Evolutionary conservation across 345 rosid genomes (phyloP).

Genomic region (Acer yangbiense): DNA sequence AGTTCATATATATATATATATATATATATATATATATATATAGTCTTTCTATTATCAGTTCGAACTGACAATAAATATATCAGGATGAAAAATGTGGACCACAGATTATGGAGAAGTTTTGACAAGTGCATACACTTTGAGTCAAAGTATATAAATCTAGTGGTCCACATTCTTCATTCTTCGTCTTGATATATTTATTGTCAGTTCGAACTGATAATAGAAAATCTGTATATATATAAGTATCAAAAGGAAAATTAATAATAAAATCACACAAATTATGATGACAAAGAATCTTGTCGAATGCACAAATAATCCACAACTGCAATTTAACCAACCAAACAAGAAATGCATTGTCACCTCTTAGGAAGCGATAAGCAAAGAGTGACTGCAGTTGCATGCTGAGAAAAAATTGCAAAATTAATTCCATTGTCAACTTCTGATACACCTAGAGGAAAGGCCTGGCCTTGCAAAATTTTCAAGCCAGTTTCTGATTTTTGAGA

Average conservation of each 20-base stretch:
- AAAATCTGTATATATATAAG: too few species aligned
- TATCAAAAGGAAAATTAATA: neutral
- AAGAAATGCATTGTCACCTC: conserved; percentile 41
- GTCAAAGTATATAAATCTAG: too few species aligned
- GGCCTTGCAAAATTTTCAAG: conserved; percentile 62
- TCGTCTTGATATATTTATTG: too few species aligned
- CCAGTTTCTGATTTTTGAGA: conserved; percentile 40
- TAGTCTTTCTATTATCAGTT: too few species aligned
- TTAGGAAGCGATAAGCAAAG: conserved; percentile 74
- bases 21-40: too few species aligned
- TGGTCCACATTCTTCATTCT: too few species aligned
- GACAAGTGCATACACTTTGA: too few species aligned
- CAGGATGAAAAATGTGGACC: too few species aligned
- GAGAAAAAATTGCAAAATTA: conserved; percentile 86
- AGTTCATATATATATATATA: too few species aligned
- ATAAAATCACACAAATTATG: neutral
- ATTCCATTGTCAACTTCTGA: conserved; percentile 75
- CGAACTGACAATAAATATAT: too few species aligned
- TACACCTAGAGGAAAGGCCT: conserved; percentile 77
- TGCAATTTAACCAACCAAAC: neutral
- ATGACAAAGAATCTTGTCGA: neutral
- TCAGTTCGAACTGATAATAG: too few species aligned
- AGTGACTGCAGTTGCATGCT: conserved; percentile 76
- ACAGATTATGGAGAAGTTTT: too few species aligned
- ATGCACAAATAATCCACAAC: neutral